Evolutionary conservation across 2,329 filamentous ascomycete species (phyloP), one percentile per base, ranked within the genome.

Genomic region (Penicillium hesseltinei): DNA sequence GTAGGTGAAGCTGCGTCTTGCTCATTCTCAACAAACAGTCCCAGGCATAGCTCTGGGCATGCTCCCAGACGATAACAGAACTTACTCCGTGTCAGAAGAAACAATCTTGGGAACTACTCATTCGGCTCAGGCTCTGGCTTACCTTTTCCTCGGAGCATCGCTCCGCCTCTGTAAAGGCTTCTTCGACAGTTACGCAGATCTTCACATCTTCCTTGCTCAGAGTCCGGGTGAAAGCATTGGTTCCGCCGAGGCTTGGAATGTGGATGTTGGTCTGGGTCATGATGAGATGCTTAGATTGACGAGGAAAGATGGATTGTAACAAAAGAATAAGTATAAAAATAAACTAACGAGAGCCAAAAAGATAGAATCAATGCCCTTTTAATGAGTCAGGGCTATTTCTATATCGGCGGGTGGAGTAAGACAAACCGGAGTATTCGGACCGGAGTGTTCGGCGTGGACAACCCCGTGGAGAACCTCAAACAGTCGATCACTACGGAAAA

Each of bases 101-200:
- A 10, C 2, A 19, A 43, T 21, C 7, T 9, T 1, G 4, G 19
- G 10, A n/a, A 29, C 8, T 21, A 10, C 5, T 47, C 3, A 15
- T n/a, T 54, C 23, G 25, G 29, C 7, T 19, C 23, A 3, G 3
- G 3, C 5, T 35, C 19, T 8, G 19, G 10, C 29, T n/a, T 43
- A 64, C 62, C 54, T 64, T 64, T 48, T 64, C 60, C 21, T 61
- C 56, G 0, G 62, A 63, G 19, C 62, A 64, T 35, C 58, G 38
- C 40, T 64, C 62, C 2, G 57, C 33, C 35, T 56, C 56, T 21
- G 50, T 45, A 40, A 64, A 64, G 10, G 62, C 56, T 21, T 40
- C 45, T 21, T 63, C 60, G 25, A 64, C 60, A 2, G 17, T 33
- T 25, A 58, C 50, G 33, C 62, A 64, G 17, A 53, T 54, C 6